phyloP scores from a whole-genome alignment of 2,329 filamentous ascomycete species.

The Trichoderma sp. region DNA sequence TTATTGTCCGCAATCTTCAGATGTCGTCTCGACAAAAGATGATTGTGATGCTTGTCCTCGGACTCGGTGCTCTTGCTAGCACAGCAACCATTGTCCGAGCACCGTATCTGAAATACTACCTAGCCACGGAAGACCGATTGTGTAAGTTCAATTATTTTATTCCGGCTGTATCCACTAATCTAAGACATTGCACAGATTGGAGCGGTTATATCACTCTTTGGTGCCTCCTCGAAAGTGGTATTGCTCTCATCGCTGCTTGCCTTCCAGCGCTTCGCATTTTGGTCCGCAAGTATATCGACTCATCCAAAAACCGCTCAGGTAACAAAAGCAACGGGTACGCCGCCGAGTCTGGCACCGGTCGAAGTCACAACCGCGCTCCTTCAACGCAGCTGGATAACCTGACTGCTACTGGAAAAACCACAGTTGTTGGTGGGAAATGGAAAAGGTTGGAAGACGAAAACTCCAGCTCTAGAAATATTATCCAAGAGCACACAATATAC shows the following conservation, averaged over 20 bases:
- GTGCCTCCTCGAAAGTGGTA: neutral
- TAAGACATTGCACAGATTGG: neutral
- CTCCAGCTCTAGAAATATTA: neutral
- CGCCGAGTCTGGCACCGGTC: neutral
- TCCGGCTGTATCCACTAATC: neutral
- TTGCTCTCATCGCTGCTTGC: neutral
- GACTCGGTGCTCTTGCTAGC: neutral
- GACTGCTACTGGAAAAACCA: neutral
- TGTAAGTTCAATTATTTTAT: neutral
- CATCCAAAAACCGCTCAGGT: neutral
- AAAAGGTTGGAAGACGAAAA: neutral
- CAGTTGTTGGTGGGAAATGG: neutral
- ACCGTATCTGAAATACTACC: neutral
- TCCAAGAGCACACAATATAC: neutral
- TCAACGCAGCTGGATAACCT: neutral
- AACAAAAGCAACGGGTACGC: neutral
- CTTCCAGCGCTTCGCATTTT: neutral
- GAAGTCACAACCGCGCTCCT: neutral
- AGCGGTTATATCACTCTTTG: neutral
- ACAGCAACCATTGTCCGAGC: neutral
- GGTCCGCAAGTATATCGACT: neutral
- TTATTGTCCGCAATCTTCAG: neutral
- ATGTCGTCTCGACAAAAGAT: neutral
- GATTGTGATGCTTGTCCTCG: neutral
- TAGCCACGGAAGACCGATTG: neutral